Evolutionary conservation across 495 filamentous ascomycete genomes (phyloP).

Genomic region (Saxispiralis lemnorum): DNA sequence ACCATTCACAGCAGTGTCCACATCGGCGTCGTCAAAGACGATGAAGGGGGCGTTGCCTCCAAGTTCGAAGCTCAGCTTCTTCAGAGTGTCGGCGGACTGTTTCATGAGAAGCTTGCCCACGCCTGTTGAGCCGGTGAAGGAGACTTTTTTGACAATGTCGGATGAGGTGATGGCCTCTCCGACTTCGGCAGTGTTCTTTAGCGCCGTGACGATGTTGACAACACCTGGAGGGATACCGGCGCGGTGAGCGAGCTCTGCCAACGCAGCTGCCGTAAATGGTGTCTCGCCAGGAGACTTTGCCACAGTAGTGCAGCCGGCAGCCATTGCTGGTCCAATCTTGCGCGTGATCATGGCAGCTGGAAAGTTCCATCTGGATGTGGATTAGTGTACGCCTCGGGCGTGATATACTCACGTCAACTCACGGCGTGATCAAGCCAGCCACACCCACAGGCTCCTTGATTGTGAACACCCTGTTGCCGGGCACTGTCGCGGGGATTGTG

Average conservation of each 20-base stretch:
- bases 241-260: constrained; percentile 38
- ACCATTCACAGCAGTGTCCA: constrained; percentile 41
- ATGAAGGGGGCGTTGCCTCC: constrained; percentile 62
- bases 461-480: constrained; percentile 28
- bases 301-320: constrained; percentile 43
- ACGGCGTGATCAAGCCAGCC: constrained; percentile 80
- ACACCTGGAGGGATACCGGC: constrained; percentile 44
- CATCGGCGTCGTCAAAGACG: constrained; percentile 55
- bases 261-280: constrained; percentile 36
- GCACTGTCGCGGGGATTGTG: constrained; percentile 40
- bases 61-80: constrained; percentile 56
- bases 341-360: constrained; percentile 30
- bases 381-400: background rate
- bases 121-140: constrained; percentile 54
- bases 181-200: constrained; percentile 46
- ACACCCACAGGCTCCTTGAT: constrained; percentile 67
- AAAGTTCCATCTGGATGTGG: constrained; percentile 27
- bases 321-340: constrained; percentile 33
- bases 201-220: constrained; percentile 41
- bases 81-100: constrained; percentile 42
- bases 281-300: constrained; percentile 52
- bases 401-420: background rate
- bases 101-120: constrained; percentile 45
- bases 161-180: constrained; percentile 50
- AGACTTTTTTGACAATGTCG: constrained; percentile 48